Conservation (phyloP, 192 early-diverging fungal genomes). For the Backusella luteola region DNA sequence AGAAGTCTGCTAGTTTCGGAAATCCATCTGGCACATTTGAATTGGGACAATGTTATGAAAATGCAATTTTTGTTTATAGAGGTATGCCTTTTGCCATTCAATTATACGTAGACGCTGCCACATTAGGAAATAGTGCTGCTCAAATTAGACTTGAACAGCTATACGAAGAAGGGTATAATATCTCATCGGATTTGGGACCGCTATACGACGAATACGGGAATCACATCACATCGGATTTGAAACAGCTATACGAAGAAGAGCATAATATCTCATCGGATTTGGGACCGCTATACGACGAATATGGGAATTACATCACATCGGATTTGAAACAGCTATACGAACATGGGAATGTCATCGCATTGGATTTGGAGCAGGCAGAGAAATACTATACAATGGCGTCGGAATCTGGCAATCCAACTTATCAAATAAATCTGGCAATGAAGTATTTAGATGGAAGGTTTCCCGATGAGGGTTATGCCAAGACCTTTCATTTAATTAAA, state of each 20-base stretch:
- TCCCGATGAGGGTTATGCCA: neutral
- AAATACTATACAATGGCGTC: neutral
- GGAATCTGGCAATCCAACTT: neutral
- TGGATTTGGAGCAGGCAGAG: neutral
- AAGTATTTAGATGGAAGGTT: neutral
- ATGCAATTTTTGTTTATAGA: neutral
- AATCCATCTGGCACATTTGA: neutral
- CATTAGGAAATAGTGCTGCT: neutral
- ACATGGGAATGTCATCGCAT: too few relatives aligned
- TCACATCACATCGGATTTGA: rapidly evolving
- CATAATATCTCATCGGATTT: neutral
- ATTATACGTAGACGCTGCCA: neutral
- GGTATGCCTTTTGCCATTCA: neutral
- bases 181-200: neutral
- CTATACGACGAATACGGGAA: too few relatives aligned
- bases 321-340: neutral
- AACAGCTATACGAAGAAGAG: neutral
- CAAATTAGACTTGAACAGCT: neutral
- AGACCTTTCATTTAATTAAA: slow-evolving; percentile 19
- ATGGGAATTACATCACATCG: too few relatives aligned
- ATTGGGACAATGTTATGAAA: neutral
- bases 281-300: too few relatives aligned
- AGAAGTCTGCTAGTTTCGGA: neutral
- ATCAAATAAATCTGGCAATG: neutral
- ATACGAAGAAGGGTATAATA: neutral